Evolutionary conservation across 2,329 filamentous ascomycete species (phyloP).

Genomic region (Ophiostoma novo-ulmi): DNA sequence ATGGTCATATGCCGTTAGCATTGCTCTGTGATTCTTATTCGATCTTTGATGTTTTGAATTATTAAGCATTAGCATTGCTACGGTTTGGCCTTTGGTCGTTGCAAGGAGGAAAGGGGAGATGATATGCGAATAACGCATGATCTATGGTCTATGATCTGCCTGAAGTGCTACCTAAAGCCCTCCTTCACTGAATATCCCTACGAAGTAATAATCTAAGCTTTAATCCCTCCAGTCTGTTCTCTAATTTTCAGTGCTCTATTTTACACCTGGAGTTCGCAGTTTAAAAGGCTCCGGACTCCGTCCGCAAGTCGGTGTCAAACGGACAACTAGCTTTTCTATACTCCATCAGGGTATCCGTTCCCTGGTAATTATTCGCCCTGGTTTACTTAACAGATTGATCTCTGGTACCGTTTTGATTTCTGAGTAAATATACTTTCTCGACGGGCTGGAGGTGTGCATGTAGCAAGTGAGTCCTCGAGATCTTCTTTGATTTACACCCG

Average conservation of each 20-base stretch:
- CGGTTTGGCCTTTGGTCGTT: background rate
- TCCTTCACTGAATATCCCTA: background rate
- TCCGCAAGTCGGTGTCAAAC: conserved; percentile 1
- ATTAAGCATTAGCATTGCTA: background rate
- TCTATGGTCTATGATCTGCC: background rate
- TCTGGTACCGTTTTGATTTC: background rate
- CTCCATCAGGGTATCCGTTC: conserved; percentile 4
- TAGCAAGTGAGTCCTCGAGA: background rate
- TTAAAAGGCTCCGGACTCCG: conserved; percentile 19
- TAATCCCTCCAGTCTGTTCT: too few relatives aligned
- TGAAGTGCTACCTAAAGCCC: background rate
- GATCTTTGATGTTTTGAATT: background rate
- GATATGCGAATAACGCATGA: background rate
- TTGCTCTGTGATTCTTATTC: background rate
- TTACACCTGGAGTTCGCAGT: conserved; percentile 15
- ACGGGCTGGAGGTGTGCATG: background rate
- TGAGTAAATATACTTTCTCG: background rate
- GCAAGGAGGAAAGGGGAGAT: background rate
- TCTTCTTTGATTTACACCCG: background rate
- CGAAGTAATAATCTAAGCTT: background rate
- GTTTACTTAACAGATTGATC: background rate
- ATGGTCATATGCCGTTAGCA: background rate
- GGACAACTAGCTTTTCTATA: background rate
- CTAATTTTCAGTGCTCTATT: background rate
- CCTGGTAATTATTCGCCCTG: background rate